Evolutionary conservation across 2,329 filamentous ascomycete genomes (phyloP), one percentile per base, ranked within the genome.

Genomic region (Pseudogymnoascus sp.): DNA sequence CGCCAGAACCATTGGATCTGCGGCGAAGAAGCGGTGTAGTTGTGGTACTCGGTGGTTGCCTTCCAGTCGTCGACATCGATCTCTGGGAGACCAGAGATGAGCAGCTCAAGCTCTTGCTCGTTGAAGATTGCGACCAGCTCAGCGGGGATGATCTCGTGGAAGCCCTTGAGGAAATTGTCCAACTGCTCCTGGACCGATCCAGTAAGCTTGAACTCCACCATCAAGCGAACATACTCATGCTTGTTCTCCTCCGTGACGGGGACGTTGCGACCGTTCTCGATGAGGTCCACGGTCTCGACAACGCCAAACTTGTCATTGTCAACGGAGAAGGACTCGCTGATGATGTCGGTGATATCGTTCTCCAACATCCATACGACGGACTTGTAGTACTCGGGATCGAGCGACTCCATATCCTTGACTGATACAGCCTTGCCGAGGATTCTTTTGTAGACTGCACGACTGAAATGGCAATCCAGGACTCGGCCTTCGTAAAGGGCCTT

Each of bases 1-100:
- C 96, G 89, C 95, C 95, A 99, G 85, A 99, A 99, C 95, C 95
- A 99, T 76, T 98, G 93, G 65, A 99, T 96, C 75, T 99, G 96
- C 51, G 92, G 90, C 2, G 95, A 97, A 0, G 93, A 93, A 34
- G 91, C 89, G 4, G 86, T 92, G 79, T 99, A 99, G 77, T 98
- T 98, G 78, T 98, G 93, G 72, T 99, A 98, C 74, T 99, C 96
- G 1, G 93, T 96, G 77, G 97, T 96, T 78, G 90, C 92, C 84
- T 96, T 97, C 95, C 95, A 99, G 78, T 99, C 95, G 73, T 99
- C 95, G 43, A 98, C 86, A 71, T 99, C 93, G 70, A 99, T 97
- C 73, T 99, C 95, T 1, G 95, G 95, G 62, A 99, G 83, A 74
- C 95, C 95, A 61, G 95, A 99, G 73, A 99, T 99, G 66, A 99